Conservation (phyloP, 129 eudicot species). For the Chrysanthemum makinoi region DNA sequence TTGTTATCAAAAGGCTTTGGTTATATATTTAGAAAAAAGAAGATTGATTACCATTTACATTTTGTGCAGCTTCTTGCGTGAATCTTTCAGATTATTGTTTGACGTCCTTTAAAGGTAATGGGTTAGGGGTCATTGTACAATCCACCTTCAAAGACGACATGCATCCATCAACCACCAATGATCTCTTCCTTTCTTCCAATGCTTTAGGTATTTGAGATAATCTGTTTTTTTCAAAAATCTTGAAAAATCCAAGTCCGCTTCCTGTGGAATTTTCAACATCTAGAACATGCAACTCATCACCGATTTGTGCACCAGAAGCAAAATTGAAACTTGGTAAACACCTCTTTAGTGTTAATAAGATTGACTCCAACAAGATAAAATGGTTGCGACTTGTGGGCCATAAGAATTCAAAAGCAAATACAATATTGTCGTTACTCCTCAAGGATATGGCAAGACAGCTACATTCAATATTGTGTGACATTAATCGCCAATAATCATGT, state of each 20-base stretch:
- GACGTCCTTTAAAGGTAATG: conserved; percentile 8
- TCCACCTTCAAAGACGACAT: not conserved
- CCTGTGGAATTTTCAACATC: conserved; percentile 13
- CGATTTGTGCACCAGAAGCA: conserved; percentile 21
- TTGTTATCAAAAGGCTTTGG: not conserved
- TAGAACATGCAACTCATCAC: conserved; percentile 5
- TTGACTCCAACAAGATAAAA: not conserved
- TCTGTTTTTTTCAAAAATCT: conserved; percentile 5
- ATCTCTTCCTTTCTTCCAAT: not conserved
- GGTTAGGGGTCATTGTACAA: not conserved
- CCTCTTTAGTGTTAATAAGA: conserved; percentile 4
- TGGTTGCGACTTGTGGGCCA: conserved; percentile 6
- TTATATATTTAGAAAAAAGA: not conserved
- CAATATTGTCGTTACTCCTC: conserved; percentile 3
- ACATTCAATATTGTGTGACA: not conserved
- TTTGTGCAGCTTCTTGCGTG: not conserved
- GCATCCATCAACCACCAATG: not conserved
- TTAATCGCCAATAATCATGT: not conserved
- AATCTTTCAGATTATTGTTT: not conserved
- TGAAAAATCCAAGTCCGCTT: not conserved
- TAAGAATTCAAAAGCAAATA: conserved; percentile 9
- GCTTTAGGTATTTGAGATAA: conserved; percentile 4
- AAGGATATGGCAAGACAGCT: conserved; percentile 16
- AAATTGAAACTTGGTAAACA: conserved; percentile 15
- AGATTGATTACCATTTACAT: not conserved